phyloP scores from a whole-genome alignment of 495 filamentous ascomycete species.

The Ramalina intermedia region DNA sequence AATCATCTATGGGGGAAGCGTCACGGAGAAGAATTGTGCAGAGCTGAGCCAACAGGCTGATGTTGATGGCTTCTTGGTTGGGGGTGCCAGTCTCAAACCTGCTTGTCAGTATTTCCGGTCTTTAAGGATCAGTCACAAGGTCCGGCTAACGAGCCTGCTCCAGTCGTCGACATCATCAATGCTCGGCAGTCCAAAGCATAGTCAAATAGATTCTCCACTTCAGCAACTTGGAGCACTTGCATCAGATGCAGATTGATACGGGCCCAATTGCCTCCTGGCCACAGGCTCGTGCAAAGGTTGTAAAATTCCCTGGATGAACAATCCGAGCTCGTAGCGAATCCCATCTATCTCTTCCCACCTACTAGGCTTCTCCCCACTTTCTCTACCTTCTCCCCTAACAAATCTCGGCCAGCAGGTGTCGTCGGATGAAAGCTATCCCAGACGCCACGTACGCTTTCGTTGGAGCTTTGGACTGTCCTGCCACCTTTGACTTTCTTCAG shows the following conservation, averaged over 20 bases:
- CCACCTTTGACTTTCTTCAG: constrained; percentile 46
- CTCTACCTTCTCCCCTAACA: not conserved
- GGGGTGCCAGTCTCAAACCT: constrained; percentile 95
- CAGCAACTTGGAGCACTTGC: not conserved
- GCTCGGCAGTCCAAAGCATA: constrained; percentile 10
- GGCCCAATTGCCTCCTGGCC: not conserved
- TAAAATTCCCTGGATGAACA: not conserved
- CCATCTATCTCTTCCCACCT: not conserved
- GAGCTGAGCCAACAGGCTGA: constrained; percentile 82
- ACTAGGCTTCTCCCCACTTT: not conserved
- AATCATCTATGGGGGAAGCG: constrained; percentile 90
- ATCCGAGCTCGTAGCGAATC: not conserved
- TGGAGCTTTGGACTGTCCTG: constrained; percentile 77
- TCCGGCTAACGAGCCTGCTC: constrained; percentile 8
- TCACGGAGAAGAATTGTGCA: constrained; percentile 95
- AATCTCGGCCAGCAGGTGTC: constrained; percentile 1
- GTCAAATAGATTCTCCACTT: not conserved
- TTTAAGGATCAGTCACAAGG: not conserved
- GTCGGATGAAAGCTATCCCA: constrained; percentile 78
- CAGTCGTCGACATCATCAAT: constrained; percentile 58
- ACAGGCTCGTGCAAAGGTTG: not conserved
- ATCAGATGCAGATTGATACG: not conserved
- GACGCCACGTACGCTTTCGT: constrained; percentile 84
- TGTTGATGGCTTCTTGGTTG: constrained; percentile 97
- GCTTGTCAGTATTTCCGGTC: constrained; percentile 53